Percentiles rank a stretch among this genome's conserved stretches.
Conservation (phyloP, 352 stramenopile genomes). For the Globisporangium cederbergense region DNA sequence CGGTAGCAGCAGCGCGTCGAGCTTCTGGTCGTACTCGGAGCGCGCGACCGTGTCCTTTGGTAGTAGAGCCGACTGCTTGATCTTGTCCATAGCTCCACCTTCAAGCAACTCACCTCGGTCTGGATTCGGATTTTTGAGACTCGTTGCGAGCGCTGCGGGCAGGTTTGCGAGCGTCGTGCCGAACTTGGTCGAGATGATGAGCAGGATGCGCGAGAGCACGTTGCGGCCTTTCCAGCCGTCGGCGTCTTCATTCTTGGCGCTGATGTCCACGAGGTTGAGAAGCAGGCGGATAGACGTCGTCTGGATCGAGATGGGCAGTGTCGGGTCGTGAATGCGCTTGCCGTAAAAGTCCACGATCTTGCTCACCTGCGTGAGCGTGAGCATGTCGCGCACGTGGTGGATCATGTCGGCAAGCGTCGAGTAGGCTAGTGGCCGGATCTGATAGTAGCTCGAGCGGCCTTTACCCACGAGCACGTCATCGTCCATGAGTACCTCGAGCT, state of each 20-base stretch:
- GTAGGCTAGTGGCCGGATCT: slow-evolving; percentile 94
- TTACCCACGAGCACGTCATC: slow-evolving; percentile 93
- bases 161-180: slow-evolving; percentile 80
- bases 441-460: slow-evolving; percentile 75
- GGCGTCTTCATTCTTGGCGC: slow-evolving; percentile 93
- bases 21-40: slow-evolving; percentile 67
- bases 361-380: slow-evolving; percentile 94
- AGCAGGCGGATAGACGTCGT: slow-evolving; percentile 94
- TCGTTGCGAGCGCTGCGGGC: slow-evolving; percentile 58
- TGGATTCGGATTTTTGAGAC: slow-evolving; percentile 33
- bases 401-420: slow-evolving; percentile 97
- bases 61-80: slow-evolving; percentile 74
- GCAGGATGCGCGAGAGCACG: slow-evolving; percentile 88
- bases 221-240: slow-evolving; percentile 87
- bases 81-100: slow-evolving; percentile 87
- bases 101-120: slow-evolving; percentile 73
- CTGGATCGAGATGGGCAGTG: slow-evolving; percentile 94
- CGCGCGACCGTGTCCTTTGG: slow-evolving; percentile 52
- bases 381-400: slow-evolving; percentile 93
- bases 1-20: slow-evolving; percentile 59
- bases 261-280: slow-evolving; percentile 96
- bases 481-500: slow-evolving; percentile 95
- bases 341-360: slow-evolving; percentile 93
- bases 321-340: slow-evolving; percentile 91
- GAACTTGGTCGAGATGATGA: slow-evolving; percentile 95